Percentiles rank a stretch among this genome's conserved stretches.
Evolutionary conservation across 352 stramenopile species (phyloP).

Genomic region (Pythium guiyangense): DNA sequence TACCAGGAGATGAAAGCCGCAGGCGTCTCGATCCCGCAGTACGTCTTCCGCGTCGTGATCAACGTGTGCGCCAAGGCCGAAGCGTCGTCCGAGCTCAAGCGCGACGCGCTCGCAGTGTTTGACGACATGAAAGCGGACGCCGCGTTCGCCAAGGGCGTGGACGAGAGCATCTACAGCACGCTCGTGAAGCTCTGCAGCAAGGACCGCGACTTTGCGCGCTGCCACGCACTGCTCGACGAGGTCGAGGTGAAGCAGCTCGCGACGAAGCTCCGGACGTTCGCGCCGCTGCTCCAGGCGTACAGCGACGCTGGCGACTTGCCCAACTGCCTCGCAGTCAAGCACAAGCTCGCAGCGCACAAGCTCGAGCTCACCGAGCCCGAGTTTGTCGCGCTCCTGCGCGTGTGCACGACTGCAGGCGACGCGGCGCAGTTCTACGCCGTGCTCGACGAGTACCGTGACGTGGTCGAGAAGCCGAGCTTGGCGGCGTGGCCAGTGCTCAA

Average conservation of each 20-base stretch:
- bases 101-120: slow-evolving; percentile 48
- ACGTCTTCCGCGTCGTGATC: slow-evolving; percentile 61
- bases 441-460: slow-evolving; percentile 55
- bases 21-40: slow-evolving; percentile 21
- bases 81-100: slow-evolving; percentile 22
- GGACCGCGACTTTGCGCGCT: slow-evolving; percentile 47
- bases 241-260: slow-evolving; percentile 42
- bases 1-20: slow-evolving; percentile 52
- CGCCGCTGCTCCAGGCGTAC: slow-evolving; percentile 59
- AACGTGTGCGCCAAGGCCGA: slow-evolving; percentile 54
- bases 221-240: slow-evolving; percentile 39
- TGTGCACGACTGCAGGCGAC: slow-evolving; percentile 32
- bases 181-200: slow-evolving; percentile 74
- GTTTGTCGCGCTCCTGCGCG: slow-evolving; percentile 53
- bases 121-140: slow-evolving; percentile 58
- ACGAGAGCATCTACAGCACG: slow-evolving; percentile 70
- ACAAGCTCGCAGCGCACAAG: slow-evolving; percentile 33
- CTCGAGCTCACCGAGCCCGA: slow-evolving; percentile 64
- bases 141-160: slow-evolving; percentile 21
- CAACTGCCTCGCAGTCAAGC: slow-evolving; percentile 52
- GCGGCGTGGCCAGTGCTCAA: slow-evolving; percentile 60
- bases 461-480: slow-evolving; percentile 41
- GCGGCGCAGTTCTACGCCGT: slow-evolving; percentile 47
- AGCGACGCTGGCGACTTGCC: slow-evolving; percentile 44
- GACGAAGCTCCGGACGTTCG: slow-evolving; percentile 72